phyloP scores from a whole-genome alignment of 768 basidiomycete genomes.

The Lentinus tigrinus region DNA sequence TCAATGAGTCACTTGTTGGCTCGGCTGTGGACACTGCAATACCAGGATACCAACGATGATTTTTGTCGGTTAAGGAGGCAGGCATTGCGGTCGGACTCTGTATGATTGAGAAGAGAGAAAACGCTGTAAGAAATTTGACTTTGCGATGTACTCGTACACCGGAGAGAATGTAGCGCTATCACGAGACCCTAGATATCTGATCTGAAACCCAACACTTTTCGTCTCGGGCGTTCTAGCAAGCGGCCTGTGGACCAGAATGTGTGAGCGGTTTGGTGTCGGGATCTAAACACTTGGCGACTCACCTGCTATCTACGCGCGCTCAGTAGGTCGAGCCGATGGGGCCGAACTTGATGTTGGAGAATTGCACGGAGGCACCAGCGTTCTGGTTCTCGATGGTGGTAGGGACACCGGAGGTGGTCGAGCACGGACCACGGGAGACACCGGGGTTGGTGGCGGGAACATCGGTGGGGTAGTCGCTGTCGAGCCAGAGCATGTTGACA shows the following conservation, averaged over 20 bases:
- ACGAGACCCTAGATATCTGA: not conserved
- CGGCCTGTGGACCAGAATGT: not conserved
- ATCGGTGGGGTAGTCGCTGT: slow-evolving; percentile 27
- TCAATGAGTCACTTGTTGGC: slow-evolving; percentile 12
- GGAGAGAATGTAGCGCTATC: not conserved
- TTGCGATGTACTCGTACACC: not conserved
- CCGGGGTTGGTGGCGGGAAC: slow-evolving; percentile 36
- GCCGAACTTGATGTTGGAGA: slow-evolving; percentile 56
- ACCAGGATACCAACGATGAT: no score
- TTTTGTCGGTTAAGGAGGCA: no score
- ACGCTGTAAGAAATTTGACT: not conserved
- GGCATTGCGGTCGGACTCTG: no score
- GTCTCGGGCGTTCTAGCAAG: not conserved
- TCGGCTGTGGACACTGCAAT: slow-evolving; percentile 7
- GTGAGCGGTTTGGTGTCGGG: not conserved
- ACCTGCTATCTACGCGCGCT: not conserved
- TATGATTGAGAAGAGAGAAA: not conserved
- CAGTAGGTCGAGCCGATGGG: slow-evolving; percentile 46
- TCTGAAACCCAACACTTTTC: not conserved
- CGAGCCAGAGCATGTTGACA: slow-evolving; percentile 34
- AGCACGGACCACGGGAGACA: slow-evolving; percentile 49
- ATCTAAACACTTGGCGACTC: not conserved
- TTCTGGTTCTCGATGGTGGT: slow-evolving; percentile 38
- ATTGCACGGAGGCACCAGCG: slow-evolving; percentile 45
- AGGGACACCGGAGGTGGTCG: slow-evolving; percentile 47